Percentiles rank a stretch among this genome's conserved stretches.
phyloP scores from a whole-genome alignment of 192 early-diverging fungal species.

The Coemansia guatemalensis region DNA sequence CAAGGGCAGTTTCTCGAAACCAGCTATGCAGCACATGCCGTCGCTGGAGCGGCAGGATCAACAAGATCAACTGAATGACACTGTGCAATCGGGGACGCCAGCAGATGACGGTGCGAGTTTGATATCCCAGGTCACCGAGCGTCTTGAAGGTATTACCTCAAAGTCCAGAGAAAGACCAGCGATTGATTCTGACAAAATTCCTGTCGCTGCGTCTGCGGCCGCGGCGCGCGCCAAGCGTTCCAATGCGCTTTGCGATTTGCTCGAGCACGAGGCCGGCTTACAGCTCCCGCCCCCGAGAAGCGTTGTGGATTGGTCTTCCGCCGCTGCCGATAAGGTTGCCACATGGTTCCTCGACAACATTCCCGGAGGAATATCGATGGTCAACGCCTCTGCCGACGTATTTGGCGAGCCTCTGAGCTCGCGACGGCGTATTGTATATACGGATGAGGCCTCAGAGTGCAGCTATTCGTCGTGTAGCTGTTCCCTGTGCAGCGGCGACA shows the following conservation, averaged over 20 bases:
- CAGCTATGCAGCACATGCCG: not conserved
- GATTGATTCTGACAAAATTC: not conserved
- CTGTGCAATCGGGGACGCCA: not conserved
- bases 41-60: not conserved
- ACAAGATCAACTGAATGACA: not conserved
- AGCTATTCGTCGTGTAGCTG: conserved; percentile 47
- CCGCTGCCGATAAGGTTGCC: conserved; percentile 46
- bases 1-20: conserved; percentile 2
- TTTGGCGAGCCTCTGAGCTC: conserved; percentile 36
- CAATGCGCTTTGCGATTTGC: conserved; percentile 13
- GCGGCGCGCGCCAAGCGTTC: not conserved
- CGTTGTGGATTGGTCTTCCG: conserved; percentile 47
- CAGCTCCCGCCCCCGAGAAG: conserved; percentile 43
- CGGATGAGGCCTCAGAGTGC: conserved; percentile 25
- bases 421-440: conserved; percentile 19
- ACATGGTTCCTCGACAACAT: conserved; percentile 56
- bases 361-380: conserved; percentile 43
- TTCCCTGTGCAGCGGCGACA: conserved; percentile 25
- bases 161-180: conserved; percentile 7
- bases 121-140: conserved; percentile 48
- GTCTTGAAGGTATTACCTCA: conserved; percentile 33
- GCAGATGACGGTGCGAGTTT: conserved; percentile 39
- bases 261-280: conserved; percentile 20
- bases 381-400: conserved; percentile 27
- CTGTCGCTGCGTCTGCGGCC: not conserved